Percentiles rank a stretch among this genome's conserved stretches.
phyloP scores from a whole-genome alignment of 2,329 filamentous ascomycete genomes.

The Epicoccum sorghinum region DNA sequence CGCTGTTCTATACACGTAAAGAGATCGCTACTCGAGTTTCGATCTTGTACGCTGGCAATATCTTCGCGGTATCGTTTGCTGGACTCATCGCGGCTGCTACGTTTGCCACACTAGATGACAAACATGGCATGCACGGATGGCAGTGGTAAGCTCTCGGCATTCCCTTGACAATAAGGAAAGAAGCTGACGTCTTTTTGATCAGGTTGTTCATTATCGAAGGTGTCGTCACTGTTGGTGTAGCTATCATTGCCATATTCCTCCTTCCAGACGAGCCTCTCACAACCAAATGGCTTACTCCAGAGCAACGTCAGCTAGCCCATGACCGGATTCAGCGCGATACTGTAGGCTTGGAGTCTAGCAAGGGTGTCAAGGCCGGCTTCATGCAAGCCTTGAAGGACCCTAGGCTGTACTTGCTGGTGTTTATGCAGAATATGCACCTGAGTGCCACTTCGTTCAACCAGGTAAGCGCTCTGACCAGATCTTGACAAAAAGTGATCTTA shows the following conservation, averaged over 20 bases:
- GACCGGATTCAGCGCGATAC: slow-evolving; percentile 53
- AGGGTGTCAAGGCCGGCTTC: slow-evolving; percentile 55
- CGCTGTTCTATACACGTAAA: slow-evolving; percentile 68
- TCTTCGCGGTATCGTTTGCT: slow-evolving; percentile 22
- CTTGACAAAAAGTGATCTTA: too few relatives aligned
- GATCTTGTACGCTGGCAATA: slow-evolving; percentile 19
- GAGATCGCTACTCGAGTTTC: slow-evolving; percentile 36
- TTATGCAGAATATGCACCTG: slow-evolving; percentile 63
- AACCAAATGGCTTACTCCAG: slow-evolving; percentile 53
- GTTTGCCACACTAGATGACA: slow-evolving; percentile 24
- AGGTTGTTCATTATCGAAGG: slow-evolving; percentile 35
- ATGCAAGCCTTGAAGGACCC: slow-evolving; percentile 58
- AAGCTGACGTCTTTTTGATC: not conserved
- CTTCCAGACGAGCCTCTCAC: slow-evolving; percentile 46
- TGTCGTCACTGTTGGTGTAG: slow-evolving; percentile 34
- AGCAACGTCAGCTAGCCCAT: slow-evolving; percentile 52
- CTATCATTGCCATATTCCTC: slow-evolving; percentile 43
- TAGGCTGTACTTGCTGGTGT: slow-evolving; percentile 59
- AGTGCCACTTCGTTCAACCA: slow-evolving; percentile 54
- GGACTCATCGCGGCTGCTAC: slow-evolving; percentile 24
- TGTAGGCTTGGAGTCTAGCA: slow-evolving; percentile 52
- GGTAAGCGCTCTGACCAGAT: not conserved
- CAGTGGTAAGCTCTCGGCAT: slow-evolving; percentile 8
- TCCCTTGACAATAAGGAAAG: not conserved
- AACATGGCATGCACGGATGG: slow-evolving; percentile 27